A percentile compares a stretch with the other conserved stretches of the same genome.
Conservation (phyloP, 2,329 filamentous ascomycete species). For the Truncatella angustata region DNA sequence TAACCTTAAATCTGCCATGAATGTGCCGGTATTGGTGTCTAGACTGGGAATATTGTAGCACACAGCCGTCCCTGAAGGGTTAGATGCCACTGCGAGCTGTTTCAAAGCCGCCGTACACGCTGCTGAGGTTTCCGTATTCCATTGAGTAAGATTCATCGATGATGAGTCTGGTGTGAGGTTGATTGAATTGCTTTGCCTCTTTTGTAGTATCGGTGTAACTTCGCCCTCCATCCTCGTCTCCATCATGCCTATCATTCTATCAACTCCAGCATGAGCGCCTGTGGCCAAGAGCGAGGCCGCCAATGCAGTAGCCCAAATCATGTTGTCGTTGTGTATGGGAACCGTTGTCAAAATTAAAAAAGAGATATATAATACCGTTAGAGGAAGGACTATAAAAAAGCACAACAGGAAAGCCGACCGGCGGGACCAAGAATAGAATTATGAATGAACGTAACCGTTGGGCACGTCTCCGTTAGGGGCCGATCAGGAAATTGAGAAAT, state of each 20-base stretch:
- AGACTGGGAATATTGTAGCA: slow-evolving; percentile 80
- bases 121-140: slow-evolving; percentile 52
- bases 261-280: slow-evolving; percentile 33
- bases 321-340: slow-evolving; percentile 20
- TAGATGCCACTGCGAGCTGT: slow-evolving; percentile 57
- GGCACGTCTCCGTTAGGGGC: slow-evolving; percentile 11
- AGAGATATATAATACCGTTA: slow-evolving; percentile 2
- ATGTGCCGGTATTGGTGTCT: slow-evolving; percentile 65
- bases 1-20: slow-evolving; percentile 74
- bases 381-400: background rate
- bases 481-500: slow-evolving; percentile 19
- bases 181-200: slow-evolving; percentile 11
- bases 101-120: slow-evolving; percentile 60
- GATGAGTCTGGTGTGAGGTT: slow-evolving; percentile 31
- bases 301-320: slow-evolving; percentile 35
- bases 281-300: slow-evolving; percentile 34
- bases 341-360: slow-evolving; percentile 1
- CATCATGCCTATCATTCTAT: slow-evolving; percentile 5
- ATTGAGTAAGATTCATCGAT: slow-evolving; percentile 52
- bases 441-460: background rate
- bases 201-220: slow-evolving; percentile 8
- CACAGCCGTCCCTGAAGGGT: slow-evolving; percentile 73
- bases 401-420: slow-evolving; percentile 8
- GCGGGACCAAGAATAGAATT: slow-evolving; percentile 6
- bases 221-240: slow-evolving; percentile 8